These are phyloP conservation scores for Fomitopsis pinicola DNA, from an alignment of 1,284 basidiomycete genomes.

Conservation along the genomic window DNA sequence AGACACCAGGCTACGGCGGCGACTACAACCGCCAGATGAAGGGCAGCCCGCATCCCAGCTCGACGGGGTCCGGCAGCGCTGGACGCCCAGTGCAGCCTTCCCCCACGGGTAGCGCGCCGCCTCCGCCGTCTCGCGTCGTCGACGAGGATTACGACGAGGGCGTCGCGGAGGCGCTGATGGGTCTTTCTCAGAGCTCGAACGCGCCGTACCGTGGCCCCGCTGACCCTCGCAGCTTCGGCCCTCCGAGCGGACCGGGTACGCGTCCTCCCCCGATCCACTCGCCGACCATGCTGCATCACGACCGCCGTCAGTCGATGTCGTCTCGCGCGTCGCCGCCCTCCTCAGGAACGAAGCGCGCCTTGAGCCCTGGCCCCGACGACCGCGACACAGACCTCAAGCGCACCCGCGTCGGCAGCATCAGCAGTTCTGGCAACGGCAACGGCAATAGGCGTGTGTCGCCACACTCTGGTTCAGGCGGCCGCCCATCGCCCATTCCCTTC, in stretches of 20 bases:
- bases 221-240: conserved; percentile 21
- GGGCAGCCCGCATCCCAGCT: conserved; percentile 56
- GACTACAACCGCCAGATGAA: conserved; percentile 28
- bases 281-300: conserved; percentile 16
- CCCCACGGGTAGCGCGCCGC: conserved; percentile 54
- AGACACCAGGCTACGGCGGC: conserved; percentile 25
- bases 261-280: conserved; percentile 7
- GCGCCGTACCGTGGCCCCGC: conserved; percentile 25
- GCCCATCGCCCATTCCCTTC: conserved; percentile 63
- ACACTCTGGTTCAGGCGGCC: conserved; percentile 46
- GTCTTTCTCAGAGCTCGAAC: conserved; percentile 34
- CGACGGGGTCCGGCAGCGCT: conserved; percentile 58
- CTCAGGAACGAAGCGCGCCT: conserved; percentile 47
- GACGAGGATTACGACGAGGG: conserved; percentile 85
- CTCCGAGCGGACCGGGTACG: conserved; percentile 12
- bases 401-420: conserved; percentile 52
- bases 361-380: conserved; percentile 61
- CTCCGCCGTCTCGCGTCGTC: conserved; percentile 57
- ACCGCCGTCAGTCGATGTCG: conserved; percentile 21
- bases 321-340: conserved; percentile 25
- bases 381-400: conserved; percentile 56
- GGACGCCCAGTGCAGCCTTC: conserved; percentile 55
- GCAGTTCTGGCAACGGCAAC: conserved; percentile 11
- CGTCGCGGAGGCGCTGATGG: conserved; percentile 69
- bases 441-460: conserved; percentile 40